Percentiles rank a stretch among this genome's conserved stretches.
phyloP scores from a whole-genome alignment of 129 eudicot species.

The Heracleum sosnowskyi region DNA sequence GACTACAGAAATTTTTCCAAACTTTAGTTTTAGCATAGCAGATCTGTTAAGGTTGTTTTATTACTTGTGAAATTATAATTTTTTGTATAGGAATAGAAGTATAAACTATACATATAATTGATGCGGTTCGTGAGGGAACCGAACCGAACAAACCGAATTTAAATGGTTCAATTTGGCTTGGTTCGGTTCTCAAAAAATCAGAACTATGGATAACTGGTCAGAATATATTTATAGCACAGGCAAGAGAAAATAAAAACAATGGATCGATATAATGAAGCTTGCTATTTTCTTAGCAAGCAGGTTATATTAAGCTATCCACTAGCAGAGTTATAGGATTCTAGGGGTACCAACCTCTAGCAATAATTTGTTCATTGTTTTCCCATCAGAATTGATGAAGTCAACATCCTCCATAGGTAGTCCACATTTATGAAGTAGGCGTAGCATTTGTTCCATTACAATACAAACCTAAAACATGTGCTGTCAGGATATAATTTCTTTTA shows the following conservation, averaged over 20 bases:
- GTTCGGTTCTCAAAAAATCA: too few relatives aligned
- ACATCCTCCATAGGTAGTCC: slow-evolving; percentile 91
- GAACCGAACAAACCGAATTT: too few relatives aligned
- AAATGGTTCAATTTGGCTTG: too few relatives aligned
- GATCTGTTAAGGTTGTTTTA: too few relatives aligned
- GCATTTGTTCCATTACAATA: slow-evolving; percentile 98
- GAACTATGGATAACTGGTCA: background rate
- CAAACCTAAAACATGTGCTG: slow-evolving; percentile 44
- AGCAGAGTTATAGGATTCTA: background rate
- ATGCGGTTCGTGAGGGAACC: too few relatives aligned
- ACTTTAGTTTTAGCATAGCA: too few relatives aligned
- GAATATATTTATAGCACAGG: background rate
- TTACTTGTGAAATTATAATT: too few relatives aligned
- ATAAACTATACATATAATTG: too few relatives aligned
- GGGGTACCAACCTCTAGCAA: slow-evolving; percentile 64
- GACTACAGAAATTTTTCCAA: too few relatives aligned
- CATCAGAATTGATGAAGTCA: slow-evolving; percentile 94
- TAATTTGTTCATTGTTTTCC: slow-evolving; percentile 83
- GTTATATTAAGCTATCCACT: background rate
- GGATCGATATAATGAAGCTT: background rate
- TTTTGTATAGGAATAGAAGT: too few relatives aligned
- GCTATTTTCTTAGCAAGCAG: background rate
- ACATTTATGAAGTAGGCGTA: slow-evolving; percentile 89
- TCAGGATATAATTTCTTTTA: background rate
- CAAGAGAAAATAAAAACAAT: background rate